Evolutionary conservation across 2,329 filamentous ascomycete genomes (phyloP), one percentile per base, ranked within the genome.

Genomic region (Emmonsia crescens): DNA sequence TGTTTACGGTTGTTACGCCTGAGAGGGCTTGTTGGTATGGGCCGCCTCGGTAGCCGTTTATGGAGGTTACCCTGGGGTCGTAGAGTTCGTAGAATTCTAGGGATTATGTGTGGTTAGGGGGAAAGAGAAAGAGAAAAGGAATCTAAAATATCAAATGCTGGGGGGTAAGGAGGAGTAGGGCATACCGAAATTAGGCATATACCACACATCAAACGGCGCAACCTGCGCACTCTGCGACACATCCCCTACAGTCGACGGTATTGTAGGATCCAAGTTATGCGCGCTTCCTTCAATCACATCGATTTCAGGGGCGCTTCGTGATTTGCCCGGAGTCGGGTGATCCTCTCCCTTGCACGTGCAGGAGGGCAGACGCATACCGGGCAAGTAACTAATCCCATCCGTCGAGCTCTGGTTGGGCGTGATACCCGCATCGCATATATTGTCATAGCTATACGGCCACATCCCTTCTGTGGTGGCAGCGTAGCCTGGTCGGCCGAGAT

Each of bases 401-500:
- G 81, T 75, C 19, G 84, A 82, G 67, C 86, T 89, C 70, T 89
- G 87, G 67, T 89, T 89, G 6, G 85, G 79, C 1, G 87, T 89
- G 65, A 89, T 89, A 31, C 87, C 87, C 29, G 80, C 79, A 71
- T 89, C 87, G 68, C 87, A 89, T 51, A 80, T 74, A 66, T 89
- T 81, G 66, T 84, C 79, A 69, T 89, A 89, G 66, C 84, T 88
- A 75, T 89, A 89, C 0, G 87, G 87, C 87, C 87, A 89, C 72
- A 88, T 78, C 4, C 87, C 87, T 64, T 89, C 86, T 0, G 86
- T 89, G 1, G 86, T 88, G 10, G 85, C 83, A 38, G 84, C 80
- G 72, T 88, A 88, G 14, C 87, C 87, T 31, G 87, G 84, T 65
- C 87, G 80, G 44, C 83, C 87, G 27, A 89, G 78, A 68, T 89